Evolutionary conservation across 129 eudicot species (phyloP).

Genomic region (Gnaphalium uliginosum): DNA sequence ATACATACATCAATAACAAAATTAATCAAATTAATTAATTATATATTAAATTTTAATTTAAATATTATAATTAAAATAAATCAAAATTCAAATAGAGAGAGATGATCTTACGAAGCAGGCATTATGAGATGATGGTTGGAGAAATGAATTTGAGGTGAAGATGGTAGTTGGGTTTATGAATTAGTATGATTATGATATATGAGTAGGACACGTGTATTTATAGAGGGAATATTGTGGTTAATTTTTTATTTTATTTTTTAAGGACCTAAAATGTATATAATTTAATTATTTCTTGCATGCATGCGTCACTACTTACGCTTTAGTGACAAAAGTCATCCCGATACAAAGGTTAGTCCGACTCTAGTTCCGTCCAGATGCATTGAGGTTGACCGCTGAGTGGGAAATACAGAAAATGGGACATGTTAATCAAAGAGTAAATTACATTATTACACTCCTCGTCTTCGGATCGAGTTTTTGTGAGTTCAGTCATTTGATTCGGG

Average conservation of each 20-base stretch:
- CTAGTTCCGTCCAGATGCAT: conserved; percentile 12
- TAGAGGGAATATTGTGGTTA: conserved; percentile 1
- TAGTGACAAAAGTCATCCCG: background rate
- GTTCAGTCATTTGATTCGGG: too few species aligned
- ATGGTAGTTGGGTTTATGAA: background rate
- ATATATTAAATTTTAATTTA: too few species aligned
- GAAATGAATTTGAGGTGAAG: conserved; percentile 7
- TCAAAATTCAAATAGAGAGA: background rate
- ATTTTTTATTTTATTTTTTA: background rate
- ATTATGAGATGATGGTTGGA: conserved; percentile 21
- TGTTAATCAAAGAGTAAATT: too few species aligned
- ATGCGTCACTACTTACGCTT: conserved; percentile 26
- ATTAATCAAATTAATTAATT: background rate
- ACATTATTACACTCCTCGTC: too few species aligned
- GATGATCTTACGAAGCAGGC: conserved; percentile 27
- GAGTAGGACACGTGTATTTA: background rate
- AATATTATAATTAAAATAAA: background rate
- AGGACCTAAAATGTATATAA: background rate
- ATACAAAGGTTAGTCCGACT: background rate
- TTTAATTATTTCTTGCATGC: background rate
- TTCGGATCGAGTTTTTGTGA: too few species aligned
- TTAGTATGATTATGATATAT: background rate
- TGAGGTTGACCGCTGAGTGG: background rate
- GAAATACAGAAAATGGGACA: too few species aligned
- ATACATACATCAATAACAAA: background rate